Base-by-base conservation (phyloP, 2,329 filamentous ascomycete species). In the Clarireedia homoeocarpa region DNA sequence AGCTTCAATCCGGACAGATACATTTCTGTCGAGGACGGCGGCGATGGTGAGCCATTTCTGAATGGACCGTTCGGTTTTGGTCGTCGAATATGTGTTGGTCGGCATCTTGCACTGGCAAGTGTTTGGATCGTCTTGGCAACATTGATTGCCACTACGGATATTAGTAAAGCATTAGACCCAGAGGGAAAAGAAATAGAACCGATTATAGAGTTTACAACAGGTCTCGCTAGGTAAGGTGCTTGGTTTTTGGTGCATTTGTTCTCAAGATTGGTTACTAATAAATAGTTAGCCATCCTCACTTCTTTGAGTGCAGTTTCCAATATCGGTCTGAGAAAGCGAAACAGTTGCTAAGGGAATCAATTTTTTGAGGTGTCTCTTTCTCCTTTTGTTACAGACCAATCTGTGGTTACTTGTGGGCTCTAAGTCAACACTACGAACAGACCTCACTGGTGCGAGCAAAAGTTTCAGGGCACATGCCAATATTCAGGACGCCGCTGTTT, bases 21-120 rank as follows among this genome's bases (percentile, higher is more conserved):
- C 60, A 52, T 67, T 1, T 65, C 58, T 63, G 74, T 20, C 75
- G 61, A 67, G 6, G 62, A 73, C 47, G 70, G 72, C 4, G 76
- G 65, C 60, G 64, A 65, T 20, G 74, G 73, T 6, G 76, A 78
- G 64, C 74, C 77, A 20, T 68, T 71, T 48, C 76, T 75, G 0
- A 69, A 66, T 17, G 77, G 75, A 1, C 73, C 74, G 38, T 78
- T 82, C 64, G 78, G 79, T 3, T 81, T 78, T 65, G 79, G 79
- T 1, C 5, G 72, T 74, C 20, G 71, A 30, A 55, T 77, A 9
- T 82, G 78, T 61, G 70, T 73, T 5, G 78, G 79, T 0, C 73
- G 76, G 57, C 72, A 74, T 50, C 65, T 84, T 9, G 80, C 79
- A 2, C 75, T 71, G 27, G 71, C 71, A 2, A 71, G 70, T 30